A percentile compares a stretch with the other conserved stretches of the same genome.
These are phyloP conservation scores for Boletellus dicymbophilus DNA, from an alignment of 1,284 basidiomycete species.

Conservation along the genomic window DNA sequence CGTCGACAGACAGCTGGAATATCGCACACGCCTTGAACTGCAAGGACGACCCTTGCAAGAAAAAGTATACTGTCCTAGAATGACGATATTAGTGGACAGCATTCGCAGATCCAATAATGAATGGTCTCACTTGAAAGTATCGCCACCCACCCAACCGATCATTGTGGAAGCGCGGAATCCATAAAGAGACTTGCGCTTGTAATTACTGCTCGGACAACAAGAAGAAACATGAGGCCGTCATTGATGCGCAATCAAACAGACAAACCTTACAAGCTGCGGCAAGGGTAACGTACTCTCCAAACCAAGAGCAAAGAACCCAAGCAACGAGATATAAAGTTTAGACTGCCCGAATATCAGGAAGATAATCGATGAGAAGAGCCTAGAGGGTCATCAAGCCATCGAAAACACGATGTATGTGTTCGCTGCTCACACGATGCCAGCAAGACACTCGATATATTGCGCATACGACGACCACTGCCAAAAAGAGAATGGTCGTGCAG, in stretches of 20 bases:
- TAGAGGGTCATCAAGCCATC: conserved; percentile 32
- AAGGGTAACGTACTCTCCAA: conserved; percentile 83
- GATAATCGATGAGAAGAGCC: conserved; percentile 69
- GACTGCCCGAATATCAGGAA: conserved; percentile 76
- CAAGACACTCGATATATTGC: conserved; percentile 82
- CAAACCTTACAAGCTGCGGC: conserved; percentile 74
- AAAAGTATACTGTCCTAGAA: conserved; percentile 76
- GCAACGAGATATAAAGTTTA: conserved; percentile 58
- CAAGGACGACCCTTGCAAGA: conserved; percentile 65
- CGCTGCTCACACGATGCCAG: conserved; percentile 64
- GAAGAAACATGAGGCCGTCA: conserved; percentile 16
- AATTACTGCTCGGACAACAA: conserved; percentile 51
- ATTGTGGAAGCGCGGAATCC: conserved; percentile 84
- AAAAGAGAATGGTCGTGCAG: conserved; percentile 73
- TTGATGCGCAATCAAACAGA: conserved; percentile 18
- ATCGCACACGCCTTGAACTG: conserved; percentile 82
- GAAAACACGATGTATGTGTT: conserved; percentile 9
- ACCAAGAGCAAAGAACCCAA: conserved; percentile 80
- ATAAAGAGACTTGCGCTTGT: conserved; percentile 75
- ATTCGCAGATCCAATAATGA: conserved; percentile 10
- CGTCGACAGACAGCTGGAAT: conserved; percentile 78
- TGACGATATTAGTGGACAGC: conserved; percentile 13
- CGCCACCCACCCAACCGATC: conserved; percentile 80
- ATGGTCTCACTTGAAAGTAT: conserved; percentile 72
- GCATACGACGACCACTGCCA: conserved; percentile 85